Percentiles rank a stretch among this genome's conserved stretches.
Conservation (phyloP, 371 early-diverging fungal genomes). For the Syncephalastrum monosporum region DNA sequence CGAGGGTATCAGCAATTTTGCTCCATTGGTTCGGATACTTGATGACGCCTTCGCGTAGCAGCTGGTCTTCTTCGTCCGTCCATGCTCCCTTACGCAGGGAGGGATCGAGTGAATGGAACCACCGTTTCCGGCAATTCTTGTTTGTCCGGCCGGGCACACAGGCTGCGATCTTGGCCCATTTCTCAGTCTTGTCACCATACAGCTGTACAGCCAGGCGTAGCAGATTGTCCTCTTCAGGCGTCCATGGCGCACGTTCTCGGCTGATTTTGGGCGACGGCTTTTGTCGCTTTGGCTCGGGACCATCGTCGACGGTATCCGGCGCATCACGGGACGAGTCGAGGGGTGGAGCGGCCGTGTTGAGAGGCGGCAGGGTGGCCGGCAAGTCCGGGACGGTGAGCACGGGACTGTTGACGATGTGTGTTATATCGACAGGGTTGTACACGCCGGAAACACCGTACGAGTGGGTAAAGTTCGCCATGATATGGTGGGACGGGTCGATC, state of each 20-base stretch:
- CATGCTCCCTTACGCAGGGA: constrained; percentile 76
- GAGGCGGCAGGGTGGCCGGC: constrained; percentile 18
- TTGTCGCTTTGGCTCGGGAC: neutral
- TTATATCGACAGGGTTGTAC: constrained; percentile 23
- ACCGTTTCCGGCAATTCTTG: constrained; percentile 79
- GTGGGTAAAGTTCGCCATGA: too few species aligned
- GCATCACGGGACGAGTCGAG: too few species aligned
- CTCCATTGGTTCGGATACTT: constrained; percentile 77
- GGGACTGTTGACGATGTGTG: constrained; percentile 20
- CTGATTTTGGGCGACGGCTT: constrained; percentile 11
- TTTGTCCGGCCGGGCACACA: constrained; percentile 81
- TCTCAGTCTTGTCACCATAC: constrained; percentile 79
- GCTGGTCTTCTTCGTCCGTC: constrained; percentile 75
- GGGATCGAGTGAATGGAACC: constrained; percentile 83
- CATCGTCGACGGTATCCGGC: too few species aligned
- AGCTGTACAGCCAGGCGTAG: constrained; percentile 68
- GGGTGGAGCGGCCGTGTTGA: neutral
- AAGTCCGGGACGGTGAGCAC: constrained; percentile 15
- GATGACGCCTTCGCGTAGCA: constrained; percentile 67
- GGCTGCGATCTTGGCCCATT: constrained; percentile 80
- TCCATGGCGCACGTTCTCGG: constrained; percentile 60
- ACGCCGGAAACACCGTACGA: neutral
- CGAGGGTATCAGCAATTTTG: constrained; percentile 74
- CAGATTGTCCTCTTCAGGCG: constrained; percentile 67
- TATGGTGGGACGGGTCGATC: too few species aligned